phyloP scores from a whole-genome alignment of 768 basidiomycete species.

The Calvatia gigantea region DNA sequence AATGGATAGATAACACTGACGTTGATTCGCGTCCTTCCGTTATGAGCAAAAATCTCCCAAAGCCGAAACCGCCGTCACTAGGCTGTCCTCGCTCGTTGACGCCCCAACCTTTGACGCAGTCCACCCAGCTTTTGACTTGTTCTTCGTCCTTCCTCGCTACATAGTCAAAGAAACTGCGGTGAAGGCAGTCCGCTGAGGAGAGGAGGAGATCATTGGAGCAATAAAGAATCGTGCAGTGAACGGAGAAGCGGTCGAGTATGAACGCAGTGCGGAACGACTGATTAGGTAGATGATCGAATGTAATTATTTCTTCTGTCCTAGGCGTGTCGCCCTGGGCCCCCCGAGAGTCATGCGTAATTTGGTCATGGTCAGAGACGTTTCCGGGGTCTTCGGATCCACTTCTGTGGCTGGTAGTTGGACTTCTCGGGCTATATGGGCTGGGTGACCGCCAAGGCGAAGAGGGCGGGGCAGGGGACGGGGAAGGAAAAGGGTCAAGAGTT shows the following conservation, averaged over 20 bases:
- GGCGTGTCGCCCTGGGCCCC: neutral
- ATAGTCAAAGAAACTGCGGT: constrained; percentile 74
- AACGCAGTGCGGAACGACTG: constrained; percentile 77
- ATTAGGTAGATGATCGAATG: constrained; percentile 60
- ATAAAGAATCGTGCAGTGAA: constrained; percentile 62
- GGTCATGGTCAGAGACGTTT: constrained; percentile 3
- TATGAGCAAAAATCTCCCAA: constrained; percentile 62
- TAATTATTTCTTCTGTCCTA: constrained; percentile 28
- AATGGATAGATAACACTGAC: constrained; percentile 37
- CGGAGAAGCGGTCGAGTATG: constrained; percentile 75
- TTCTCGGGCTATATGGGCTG: constrained; percentile 18
- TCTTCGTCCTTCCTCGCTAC: constrained; percentile 61
- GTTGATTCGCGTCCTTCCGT: constrained; percentile 60
- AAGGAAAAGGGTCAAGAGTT: constrained; percentile 24
- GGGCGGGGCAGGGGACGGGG: constrained; percentile 24
- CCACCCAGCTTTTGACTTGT: constrained; percentile 70
- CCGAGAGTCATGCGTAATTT: neutral
- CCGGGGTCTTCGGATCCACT: constrained; percentile 9
- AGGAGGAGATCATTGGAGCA: constrained; percentile 73
- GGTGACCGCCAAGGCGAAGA: constrained; percentile 18
- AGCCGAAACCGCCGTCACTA: constrained; percentile 82
- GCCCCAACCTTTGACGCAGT: constrained; percentile 77
- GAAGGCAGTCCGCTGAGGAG: constrained; percentile 53
- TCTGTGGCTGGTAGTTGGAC: constrained; percentile 6
- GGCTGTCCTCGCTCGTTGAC: constrained; percentile 83